Percentiles rank a stretch among this genome's conserved stretches.
Evolutionary conservation across 208 protist species (phyloP).

Genomic region (Wallacemonas rigidus): DNA sequence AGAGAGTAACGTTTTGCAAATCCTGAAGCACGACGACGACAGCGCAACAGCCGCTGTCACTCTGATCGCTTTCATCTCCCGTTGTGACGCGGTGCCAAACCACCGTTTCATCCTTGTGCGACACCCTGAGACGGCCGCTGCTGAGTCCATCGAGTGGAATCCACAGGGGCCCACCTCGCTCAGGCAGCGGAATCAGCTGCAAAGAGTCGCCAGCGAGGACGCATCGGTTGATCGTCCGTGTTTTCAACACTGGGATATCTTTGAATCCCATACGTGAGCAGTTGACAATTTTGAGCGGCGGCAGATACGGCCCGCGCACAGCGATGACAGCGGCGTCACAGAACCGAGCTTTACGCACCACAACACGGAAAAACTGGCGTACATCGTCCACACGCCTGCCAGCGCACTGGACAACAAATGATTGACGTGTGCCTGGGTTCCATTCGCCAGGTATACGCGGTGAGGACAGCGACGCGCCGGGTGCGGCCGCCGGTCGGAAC

Average conservation of each 20-base stretch:
- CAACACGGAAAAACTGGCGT: slow-evolving; percentile 21
- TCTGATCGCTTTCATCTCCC: neutral
- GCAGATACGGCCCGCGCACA: slow-evolving; percentile 34
- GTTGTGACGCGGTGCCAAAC: neutral
- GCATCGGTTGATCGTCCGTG: slow-evolving; percentile 29
- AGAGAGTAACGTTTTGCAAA: no score
- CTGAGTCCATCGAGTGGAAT: slow-evolving; percentile 29
- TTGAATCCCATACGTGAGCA: slow-evolving; percentile 36
- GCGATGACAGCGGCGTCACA: slow-evolving; percentile 51
- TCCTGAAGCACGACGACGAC: slow-evolving; percentile 4
- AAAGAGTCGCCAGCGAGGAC: slow-evolving; percentile 23
- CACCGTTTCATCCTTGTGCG: slow-evolving; percentile 5
- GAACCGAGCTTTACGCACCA: slow-evolving; percentile 35
- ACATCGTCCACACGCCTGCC: slow-evolving; percentile 8
- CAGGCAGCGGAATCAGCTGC: slow-evolving; percentile 5
- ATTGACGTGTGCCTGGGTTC: slow-evolving; percentile 8
- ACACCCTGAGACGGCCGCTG: slow-evolving; percentile 14
- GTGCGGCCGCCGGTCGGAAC: neutral
- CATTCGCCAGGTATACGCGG: slow-evolving; percentile 11
- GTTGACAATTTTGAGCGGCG: slow-evolving; percentile 60
- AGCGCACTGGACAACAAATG: slow-evolving; percentile 21
- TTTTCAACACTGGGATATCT: slow-evolving; percentile 32
- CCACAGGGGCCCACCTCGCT: slow-evolving; percentile 24
- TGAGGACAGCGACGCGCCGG: neutral
- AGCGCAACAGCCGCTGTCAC: neutral